Conservation (phyloP, 805 yeast species). For the Candida maris region DNA sequence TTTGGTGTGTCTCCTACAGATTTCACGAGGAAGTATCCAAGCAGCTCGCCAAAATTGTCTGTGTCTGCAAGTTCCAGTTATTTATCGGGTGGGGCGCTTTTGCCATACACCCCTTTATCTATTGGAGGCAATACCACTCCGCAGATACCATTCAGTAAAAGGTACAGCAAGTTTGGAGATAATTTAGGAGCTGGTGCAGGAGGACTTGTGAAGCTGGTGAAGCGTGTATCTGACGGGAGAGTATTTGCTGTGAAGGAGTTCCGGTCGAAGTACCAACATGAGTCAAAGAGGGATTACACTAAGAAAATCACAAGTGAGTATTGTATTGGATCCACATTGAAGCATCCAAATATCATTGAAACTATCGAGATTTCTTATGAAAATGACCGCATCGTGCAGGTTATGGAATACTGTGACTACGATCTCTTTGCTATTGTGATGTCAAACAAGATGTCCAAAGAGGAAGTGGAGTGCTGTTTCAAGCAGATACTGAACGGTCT, state of each 20-base stretch:
- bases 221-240: conserved; percentile 59
- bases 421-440: conserved; percentile 92
- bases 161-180: conserved; percentile 80
- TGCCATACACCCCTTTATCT: conserved; percentile 20
- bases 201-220: conserved; percentile 77
- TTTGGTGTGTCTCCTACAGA: conserved; percentile 22
- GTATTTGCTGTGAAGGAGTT: conserved; percentile 93
- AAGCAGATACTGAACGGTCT: conserved; percentile 82
- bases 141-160: conserved; percentile 61
- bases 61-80: conserved; percentile 6
- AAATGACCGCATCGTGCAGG: conserved; percentile 79
- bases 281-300: conserved; percentile 79
- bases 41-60: conserved; percentile 14
- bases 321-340: conserved; percentile 86
- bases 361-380: conserved; percentile 91
- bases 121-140: conserved; percentile 40
- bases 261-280: conserved; percentile 69
- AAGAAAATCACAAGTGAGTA: conserved; percentile 92
- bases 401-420: conserved; percentile 92
- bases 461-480: conserved; percentile 84
- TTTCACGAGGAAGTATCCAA: conserved; percentile 11
- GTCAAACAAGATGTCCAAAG: conserved; percentile 81
- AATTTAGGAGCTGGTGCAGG: conserved; percentile 95
- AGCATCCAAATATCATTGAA: conserved; percentile 86
- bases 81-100: conserved; percentile 1